A percentile compares a stretch with the other conserved stretches of the same genome.
Evolutionary conservation across 2,329 filamentous ascomycete species (phyloP).

Genomic region (Colletotrichum sp.): DNA sequence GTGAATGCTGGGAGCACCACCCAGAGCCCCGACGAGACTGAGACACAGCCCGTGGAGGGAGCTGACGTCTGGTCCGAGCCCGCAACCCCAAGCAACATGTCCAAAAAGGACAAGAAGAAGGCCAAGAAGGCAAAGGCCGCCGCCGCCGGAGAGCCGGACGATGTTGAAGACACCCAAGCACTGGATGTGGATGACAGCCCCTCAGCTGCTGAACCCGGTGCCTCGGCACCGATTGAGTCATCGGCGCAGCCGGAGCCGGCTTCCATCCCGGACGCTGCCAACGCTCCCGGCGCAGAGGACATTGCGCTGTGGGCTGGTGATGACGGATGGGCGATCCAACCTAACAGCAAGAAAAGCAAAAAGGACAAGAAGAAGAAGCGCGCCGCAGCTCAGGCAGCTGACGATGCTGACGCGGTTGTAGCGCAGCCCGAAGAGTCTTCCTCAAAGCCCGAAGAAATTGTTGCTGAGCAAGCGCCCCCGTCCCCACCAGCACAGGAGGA

Average conservation of each 20-base stretch:
- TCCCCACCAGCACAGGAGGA: background rate
- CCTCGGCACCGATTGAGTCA: background rate
- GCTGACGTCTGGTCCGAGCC: constrained; percentile 15
- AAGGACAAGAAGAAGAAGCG: constrained; percentile 23
- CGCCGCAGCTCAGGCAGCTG: background rate
- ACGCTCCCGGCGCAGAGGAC: background rate
- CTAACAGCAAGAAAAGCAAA: constrained; percentile 26
- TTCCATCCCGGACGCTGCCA: background rate
- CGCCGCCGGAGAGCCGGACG: background rate
- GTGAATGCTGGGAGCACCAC: background rate
- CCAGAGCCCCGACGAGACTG: constrained; percentile 1
- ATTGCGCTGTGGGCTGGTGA: constrained; percentile 2
- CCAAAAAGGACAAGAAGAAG: constrained; percentile 28
- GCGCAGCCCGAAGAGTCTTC: background rate
- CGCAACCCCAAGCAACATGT: constrained; percentile 24
- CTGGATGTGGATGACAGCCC: background rate
- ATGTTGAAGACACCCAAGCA: background rate
- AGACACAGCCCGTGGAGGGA: background rate
- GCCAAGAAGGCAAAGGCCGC: constrained; percentile 14
- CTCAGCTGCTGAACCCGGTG: background rate
- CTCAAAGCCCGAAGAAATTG: background rate
- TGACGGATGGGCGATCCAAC: constrained; percentile 16
- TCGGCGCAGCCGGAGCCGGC: constrained; percentile 2
- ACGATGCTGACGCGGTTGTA: background rate
- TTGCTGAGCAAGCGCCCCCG: background rate